Conservation (phyloP, 1,284 basidiomycete genomes). For the Pseudomicrostroma phylloplanum region DNA sequence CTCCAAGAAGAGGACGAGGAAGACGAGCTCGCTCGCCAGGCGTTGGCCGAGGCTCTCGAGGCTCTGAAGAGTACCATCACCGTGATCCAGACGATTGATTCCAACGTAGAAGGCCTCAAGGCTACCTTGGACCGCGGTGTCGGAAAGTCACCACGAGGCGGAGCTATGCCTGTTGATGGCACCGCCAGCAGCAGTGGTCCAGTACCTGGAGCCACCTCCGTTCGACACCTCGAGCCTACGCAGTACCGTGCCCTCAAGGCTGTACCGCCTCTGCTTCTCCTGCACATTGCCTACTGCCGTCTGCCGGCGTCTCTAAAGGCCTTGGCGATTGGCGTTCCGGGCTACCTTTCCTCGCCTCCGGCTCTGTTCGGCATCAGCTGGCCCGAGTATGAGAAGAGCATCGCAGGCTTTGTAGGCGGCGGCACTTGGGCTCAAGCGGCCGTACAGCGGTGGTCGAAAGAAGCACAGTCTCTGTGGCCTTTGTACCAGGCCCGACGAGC, state of each 20-base stretch:
- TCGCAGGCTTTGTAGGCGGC: conserved; percentile 40
- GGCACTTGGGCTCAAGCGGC: conserved; percentile 39
- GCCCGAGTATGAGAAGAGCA: conserved; percentile 41
- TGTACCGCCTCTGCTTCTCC: conserved; percentile 38
- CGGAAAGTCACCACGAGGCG: conserved; percentile 9
- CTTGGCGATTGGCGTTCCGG: conserved; percentile 12
- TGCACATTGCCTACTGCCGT: conserved; percentile 43
- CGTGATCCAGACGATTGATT: conserved; percentile 37
- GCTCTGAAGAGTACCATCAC: conserved; percentile 39
- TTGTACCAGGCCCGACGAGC: neutral
- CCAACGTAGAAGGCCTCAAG: conserved; percentile 26
- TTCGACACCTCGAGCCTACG: neutral
- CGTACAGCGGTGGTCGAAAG: conserved; percentile 27
- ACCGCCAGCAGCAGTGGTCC: neutral
- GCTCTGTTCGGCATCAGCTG: conserved; percentile 38
- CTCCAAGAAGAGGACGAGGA: conserved; percentile 27
- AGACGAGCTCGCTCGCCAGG: conserved; percentile 45
- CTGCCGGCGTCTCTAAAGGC: conserved; percentile 26
- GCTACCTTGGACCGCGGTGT: conserved; percentile 19
- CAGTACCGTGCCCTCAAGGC: conserved; percentile 31
- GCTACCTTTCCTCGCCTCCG: conserved; percentile 33
- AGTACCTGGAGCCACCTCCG: neutral
- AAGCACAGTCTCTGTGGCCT: conserved; percentile 1
- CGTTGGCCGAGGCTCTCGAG: conserved; percentile 44
- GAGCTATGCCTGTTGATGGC: conserved; percentile 2